These are phyloP conservation scores for Fraxinus excelsior DNA, from an alignment of 257 asterid genomes.

Conservation along the genomic window DNA sequence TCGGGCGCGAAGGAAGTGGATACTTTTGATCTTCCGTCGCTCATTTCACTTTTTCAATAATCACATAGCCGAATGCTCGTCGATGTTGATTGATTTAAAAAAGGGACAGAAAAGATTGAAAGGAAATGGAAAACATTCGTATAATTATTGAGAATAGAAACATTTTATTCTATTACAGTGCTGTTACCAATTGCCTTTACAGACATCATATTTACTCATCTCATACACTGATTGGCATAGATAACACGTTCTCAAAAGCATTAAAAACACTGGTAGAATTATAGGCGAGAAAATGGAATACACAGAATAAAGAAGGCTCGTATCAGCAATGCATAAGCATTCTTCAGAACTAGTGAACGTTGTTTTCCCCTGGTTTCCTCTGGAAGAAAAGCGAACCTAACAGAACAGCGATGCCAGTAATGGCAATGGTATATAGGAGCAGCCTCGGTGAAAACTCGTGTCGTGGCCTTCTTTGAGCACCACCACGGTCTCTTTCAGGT, in stretches of 20 bases:
- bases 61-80: too few relatives aligned
- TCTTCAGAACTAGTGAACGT: conserved; percentile 39
- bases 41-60: too few relatives aligned
- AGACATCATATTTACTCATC: not conserved
- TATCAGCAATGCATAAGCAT: not conserved
- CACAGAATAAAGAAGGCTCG: not conserved
- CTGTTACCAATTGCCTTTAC: not conserved
- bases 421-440: conserved; percentile 75
- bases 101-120: not conserved
- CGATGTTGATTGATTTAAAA: not conserved
- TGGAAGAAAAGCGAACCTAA: conserved; percentile 87
- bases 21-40: too few relatives aligned
- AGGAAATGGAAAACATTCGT: too few relatives aligned
- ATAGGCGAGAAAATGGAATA: not conserved
- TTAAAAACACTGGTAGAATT: not conserved
- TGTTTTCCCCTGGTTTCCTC: conserved; percentile 64
- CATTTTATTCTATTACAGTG: not conserved
- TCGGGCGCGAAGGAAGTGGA: too few relatives aligned
- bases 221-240: not conserved
- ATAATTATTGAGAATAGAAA: not conserved
- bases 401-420: conserved; percentile 91
- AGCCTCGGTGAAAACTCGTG: conserved; percentile 59
- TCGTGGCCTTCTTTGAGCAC: conserved; percentile 75
- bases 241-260: not conserved
- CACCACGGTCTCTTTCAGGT: conserved; percentile 58